Conservation (phyloP, 225 moss, liverwort and hornwort genomes). For the Bryoerythrophyllum caledonicum region DNA sequence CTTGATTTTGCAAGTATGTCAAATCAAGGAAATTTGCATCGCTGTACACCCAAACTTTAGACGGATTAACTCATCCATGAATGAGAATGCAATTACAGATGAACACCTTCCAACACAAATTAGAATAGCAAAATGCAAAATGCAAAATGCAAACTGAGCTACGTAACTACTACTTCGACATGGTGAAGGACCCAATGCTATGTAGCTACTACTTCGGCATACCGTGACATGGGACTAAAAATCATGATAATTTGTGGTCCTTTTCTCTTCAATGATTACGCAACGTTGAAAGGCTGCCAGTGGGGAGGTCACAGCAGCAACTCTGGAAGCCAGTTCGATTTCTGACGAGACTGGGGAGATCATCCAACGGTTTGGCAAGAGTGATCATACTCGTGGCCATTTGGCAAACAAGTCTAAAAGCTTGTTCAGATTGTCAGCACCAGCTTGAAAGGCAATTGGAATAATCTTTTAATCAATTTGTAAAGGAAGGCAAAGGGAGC, state of each 20-base stretch:
- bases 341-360: not conserved
- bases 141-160: too few relatives aligned
- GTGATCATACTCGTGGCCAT: slow-evolving; percentile 1
- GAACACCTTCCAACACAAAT: too few relatives aligned
- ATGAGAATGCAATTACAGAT: too few relatives aligned
- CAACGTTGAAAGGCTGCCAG: slow-evolving; percentile 10
- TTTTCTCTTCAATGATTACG: not conserved
- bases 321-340: not conserved
- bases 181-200: too few relatives aligned
- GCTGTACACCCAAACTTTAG: too few relatives aligned
- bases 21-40: too few relatives aligned
- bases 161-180: too few relatives aligned
- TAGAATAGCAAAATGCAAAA: too few relatives aligned
- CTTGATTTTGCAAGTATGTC: too few relatives aligned
- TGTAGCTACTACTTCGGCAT: too few relatives aligned
- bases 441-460: not conserved
- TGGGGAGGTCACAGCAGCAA: not conserved
- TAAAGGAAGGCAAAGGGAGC: not conserved
- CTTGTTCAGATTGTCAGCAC: not conserved
- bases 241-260: not conserved
- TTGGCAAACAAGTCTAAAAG: not conserved
- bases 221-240: not conserved
- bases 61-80: too few relatives aligned
- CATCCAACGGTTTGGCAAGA: slow-evolving; percentile 16
- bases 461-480: too few relatives aligned